Percentiles rank a stretch among this genome's conserved stretches.
Conservation (phyloP, 2,329 filamentous ascomycete genomes). For the Beauveria sp. region DNA sequence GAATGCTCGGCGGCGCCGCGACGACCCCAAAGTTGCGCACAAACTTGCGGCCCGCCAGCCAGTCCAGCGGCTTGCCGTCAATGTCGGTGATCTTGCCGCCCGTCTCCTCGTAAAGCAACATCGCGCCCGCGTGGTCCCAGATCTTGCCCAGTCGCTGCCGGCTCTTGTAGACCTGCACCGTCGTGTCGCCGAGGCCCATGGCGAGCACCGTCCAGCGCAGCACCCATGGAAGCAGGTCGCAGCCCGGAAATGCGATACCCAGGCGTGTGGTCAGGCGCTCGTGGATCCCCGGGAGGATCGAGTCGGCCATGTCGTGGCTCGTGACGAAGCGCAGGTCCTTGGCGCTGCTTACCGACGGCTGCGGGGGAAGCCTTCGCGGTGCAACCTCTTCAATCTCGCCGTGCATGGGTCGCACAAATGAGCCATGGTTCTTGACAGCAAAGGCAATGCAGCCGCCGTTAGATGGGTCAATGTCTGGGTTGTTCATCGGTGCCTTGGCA, state of each 20-base stretch:
- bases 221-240: conserved; percentile 50
- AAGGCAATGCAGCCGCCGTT: conserved; percentile 43
- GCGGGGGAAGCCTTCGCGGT: conserved; percentile 26
- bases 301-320: conserved; percentile 38
- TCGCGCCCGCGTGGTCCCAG: conserved; percentile 54
- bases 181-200: conserved; percentile 44
- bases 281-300: conserved; percentile 41
- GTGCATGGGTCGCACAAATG: conserved; percentile 36
- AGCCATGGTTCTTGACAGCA: conserved; percentile 40
- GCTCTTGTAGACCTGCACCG: conserved; percentile 48
- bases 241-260: conserved; percentile 36
- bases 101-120: conserved; percentile 50
- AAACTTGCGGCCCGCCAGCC: conserved; percentile 41
- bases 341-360: conserved; percentile 16
- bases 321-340: conserved; percentile 38
- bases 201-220: conserved; percentile 47
- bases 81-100: conserved; percentile 50
- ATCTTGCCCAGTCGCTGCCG: conserved; percentile 43
- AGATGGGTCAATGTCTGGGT: conserved; percentile 35
- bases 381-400: conserved; percentile 17
- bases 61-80: conserved; percentile 41
- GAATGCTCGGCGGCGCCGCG: conserved; percentile 39
- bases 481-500: conserved; percentile 30
- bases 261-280: conserved; percentile 34
- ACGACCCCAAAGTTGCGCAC: conserved; percentile 48